Evolutionary conservation across 257 asterid genomes (phyloP).

Genomic region (Fraxinus excelsior): DNA sequence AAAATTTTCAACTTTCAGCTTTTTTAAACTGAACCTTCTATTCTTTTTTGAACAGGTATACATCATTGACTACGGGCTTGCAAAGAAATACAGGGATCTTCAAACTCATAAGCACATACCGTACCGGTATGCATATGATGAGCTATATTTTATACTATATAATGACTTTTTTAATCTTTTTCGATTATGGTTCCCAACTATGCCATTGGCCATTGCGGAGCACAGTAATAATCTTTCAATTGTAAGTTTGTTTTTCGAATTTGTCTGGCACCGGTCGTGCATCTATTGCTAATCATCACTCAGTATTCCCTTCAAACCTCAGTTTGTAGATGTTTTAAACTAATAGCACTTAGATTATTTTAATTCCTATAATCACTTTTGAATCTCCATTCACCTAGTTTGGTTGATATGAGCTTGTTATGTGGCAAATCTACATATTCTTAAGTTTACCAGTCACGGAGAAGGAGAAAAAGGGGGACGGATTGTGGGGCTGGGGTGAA

Average conservation of each 20-base stretch:
- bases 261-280: neutral
- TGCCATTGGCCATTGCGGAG: neutral
- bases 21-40: neutral
- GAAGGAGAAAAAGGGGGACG: neutral
- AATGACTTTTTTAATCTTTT: constrained; percentile 1
- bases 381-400: neutral
- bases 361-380: neutral
- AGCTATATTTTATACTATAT: neutral
- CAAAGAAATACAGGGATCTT: constrained; percentile 85
- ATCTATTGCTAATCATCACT: neutral
- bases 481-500: neutral
- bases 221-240: neutral
- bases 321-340: neutral
- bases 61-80: constrained; percentile 87
- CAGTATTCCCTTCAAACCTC: neutral
- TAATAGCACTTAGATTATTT: neutral
- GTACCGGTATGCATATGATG: constrained; percentile 52
- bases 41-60: constrained; percentile 57
- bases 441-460: neutral
- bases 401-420: neutral
- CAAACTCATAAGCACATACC: constrained; percentile 83
- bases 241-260: neutral
- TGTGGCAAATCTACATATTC: neutral
- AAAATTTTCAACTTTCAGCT: neutral
- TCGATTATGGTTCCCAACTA: neutral